Conservation (phyloP, 2,329 filamentous ascomycete genomes). For the Paramyrothecium roridum region DNA sequence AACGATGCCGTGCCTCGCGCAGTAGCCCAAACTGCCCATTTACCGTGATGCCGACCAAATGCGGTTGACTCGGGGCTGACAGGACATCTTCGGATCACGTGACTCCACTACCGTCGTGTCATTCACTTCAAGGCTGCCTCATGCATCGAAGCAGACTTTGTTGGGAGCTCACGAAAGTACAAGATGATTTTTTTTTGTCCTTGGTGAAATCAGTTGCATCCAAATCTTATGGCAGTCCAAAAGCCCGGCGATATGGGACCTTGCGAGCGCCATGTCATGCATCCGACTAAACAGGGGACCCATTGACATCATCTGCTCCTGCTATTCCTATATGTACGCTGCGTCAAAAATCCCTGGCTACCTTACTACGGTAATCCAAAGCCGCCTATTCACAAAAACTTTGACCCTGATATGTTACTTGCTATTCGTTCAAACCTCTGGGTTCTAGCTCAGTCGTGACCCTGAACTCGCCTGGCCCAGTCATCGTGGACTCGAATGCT, state of each 20-base stretch:
- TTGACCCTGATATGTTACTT: slow-evolving; percentile 19
- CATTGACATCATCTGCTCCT: no score
- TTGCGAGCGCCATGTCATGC: no score
- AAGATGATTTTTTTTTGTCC: no score
- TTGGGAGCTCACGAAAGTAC: no score
- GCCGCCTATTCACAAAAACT: slow-evolving; percentile 17
- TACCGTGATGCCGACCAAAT: background rate
- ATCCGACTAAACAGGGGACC: no score
- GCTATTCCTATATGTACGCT: background rate
- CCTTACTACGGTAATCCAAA: slow-evolving; percentile 5
- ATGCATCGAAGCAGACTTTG: no score
- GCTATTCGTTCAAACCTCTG: slow-evolving; percentile 7
- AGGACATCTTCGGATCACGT: background rate
- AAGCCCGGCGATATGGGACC: no score
- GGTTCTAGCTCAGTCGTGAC: slow-evolving; percentile 31
- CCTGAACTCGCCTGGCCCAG: slow-evolving; percentile 76
- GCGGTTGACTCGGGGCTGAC: background rate
- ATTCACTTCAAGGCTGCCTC: no score
- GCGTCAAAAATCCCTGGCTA: background rate
- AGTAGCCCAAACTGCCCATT: background rate
- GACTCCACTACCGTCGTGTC: background rate
- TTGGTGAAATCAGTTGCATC: no score
- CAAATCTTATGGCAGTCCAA: no score
- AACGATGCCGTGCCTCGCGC: background rate
- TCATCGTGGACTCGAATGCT: slow-evolving; percentile 79